These are phyloP conservation scores for Colletotrichum sp. DNA, from an alignment of 2,329 filamentous ascomycete species.

Conservation along the genomic window DNA sequence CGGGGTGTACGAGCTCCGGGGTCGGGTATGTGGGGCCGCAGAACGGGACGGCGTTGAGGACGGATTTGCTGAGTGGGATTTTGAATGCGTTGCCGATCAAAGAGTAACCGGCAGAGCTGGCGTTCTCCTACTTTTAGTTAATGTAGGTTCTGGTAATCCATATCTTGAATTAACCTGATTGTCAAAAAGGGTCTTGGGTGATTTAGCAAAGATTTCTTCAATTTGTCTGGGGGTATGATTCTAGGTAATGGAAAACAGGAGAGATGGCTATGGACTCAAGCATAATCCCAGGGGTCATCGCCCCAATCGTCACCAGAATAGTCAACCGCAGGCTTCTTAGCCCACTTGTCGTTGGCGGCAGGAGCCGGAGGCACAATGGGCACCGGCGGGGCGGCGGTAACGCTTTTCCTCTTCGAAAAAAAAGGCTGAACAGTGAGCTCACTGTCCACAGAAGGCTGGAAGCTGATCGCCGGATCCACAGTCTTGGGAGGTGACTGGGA, in stretches of 20 bases:
- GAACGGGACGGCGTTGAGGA: background rate
- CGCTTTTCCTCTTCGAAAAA: background rate
- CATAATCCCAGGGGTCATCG: conserved; percentile 21
- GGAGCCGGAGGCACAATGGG: background rate
- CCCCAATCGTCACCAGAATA: conserved; percentile 33
- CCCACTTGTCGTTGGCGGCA: conserved; percentile 22
- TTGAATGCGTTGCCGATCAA: background rate
- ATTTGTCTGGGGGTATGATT: background rate
- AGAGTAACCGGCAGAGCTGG: background rate
- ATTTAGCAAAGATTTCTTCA: background rate
- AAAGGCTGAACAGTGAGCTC: conserved; percentile 2
- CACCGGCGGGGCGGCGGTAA: background rate
- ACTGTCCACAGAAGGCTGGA: background rate
- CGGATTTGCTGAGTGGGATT: background rate
- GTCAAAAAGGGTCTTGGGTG: accelerated
- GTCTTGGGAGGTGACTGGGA: background rate
- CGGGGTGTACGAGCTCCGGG: background rate
- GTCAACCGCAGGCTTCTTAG: conserved; percentile 25
- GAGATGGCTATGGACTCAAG: background rate
- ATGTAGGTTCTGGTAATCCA: background rate
- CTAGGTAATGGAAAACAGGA: background rate
- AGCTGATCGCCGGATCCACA: background rate
- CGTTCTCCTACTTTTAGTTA: background rate
- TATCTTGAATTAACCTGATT: background rate
- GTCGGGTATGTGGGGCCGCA: background rate